A percentile compares a stretch with the other conserved stretches of the same genome.
These are phyloP conservation scores for Diutina neorugosa DNA, from an alignment of 1,139 yeast genomes.

Conservation along the genomic window DNA sequence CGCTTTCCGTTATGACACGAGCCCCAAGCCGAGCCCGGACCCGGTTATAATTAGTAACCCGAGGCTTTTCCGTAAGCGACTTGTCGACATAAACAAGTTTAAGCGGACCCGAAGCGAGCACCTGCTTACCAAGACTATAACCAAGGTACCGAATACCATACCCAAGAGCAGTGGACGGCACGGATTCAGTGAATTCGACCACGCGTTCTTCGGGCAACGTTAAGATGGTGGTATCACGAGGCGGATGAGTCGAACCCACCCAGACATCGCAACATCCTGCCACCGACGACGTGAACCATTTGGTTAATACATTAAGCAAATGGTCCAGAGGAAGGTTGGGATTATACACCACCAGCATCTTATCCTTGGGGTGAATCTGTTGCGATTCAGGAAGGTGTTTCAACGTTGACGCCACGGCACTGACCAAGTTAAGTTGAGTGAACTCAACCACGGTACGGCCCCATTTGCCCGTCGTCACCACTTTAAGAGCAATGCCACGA, in stretches of 20 bases:
- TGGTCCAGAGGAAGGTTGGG: conserved; percentile 10
- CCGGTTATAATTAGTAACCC: conserved; percentile 20
- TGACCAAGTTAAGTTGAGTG: conserved; percentile 50
- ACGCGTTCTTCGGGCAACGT: background rate
- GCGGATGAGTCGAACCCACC: background rate
- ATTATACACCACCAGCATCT: conserved; percentile 24
- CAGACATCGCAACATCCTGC: conserved; percentile 7
- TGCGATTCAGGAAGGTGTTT: conserved; percentile 43
- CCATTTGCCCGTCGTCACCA: conserved; percentile 12
- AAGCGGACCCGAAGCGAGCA: conserved; percentile 7
- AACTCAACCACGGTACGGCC: conserved; percentile 23
- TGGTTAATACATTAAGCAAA: conserved; percentile 17
- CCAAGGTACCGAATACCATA: background rate
- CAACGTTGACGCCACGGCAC: conserved; percentile 50
- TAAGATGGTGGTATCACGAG: background rate
- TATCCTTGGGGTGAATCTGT: conserved; percentile 26
- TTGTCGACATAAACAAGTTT: conserved; percentile 26
- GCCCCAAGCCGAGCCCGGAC: conserved; percentile 36
- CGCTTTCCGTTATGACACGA: conserved; percentile 42
- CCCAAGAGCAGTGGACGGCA: background rate
- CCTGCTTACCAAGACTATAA: background rate
- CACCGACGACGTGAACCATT: conserved; percentile 20
- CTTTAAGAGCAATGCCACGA: conserved; percentile 24
- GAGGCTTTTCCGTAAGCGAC: conserved; percentile 8
- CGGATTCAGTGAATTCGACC: background rate